phyloP scores from a whole-genome alignment of 176 grass and related monocot genomes.

The Zoysia pacifica region DNA sequence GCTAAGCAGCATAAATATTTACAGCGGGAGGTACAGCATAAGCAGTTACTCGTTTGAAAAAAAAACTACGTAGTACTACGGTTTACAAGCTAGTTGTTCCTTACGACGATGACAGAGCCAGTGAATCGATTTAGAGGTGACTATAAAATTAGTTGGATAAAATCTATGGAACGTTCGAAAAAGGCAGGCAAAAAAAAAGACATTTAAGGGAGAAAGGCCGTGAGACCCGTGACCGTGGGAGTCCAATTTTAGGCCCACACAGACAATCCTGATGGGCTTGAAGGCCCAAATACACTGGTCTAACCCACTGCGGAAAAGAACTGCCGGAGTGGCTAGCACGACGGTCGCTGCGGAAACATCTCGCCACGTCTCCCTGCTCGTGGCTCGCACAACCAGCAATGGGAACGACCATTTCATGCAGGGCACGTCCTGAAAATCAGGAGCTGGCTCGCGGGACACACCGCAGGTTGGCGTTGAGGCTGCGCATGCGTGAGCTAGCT shows the following conservation, averaged over 20 bases:
- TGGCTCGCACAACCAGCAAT: conserved; percentile 27
- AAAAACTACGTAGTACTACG: too few species aligned
- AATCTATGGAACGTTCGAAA: too few species aligned
- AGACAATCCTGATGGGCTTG: not conserved
- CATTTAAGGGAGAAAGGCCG: too few species aligned
- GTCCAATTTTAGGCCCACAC: not conserved
- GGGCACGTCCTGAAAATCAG: conserved; percentile 23
- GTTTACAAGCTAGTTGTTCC: too few species aligned
- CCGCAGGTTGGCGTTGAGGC: not conserved
- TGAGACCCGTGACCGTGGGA: too few species aligned
- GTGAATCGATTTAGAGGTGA: too few species aligned
- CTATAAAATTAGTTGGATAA: too few species aligned
- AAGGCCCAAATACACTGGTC: not conserved
- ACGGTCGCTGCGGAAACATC: not conserved
- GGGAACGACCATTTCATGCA: not conserved
- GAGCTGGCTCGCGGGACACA: not conserved
- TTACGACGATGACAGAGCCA: too few species aligned
- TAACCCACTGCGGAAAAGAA: not conserved
- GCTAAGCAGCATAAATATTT: too few species aligned
- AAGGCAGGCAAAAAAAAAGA: too few species aligned
- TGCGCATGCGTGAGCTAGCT: not conserved
- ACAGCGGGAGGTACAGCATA: too few species aligned
- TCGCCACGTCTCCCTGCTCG: conserved; percentile 27
- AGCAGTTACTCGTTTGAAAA: too few species aligned
- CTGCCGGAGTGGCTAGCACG: conserved; percentile 1